Evolutionary conservation across 1,284 basidiomycete species (phyloP), one percentile per base, ranked within the genome.

Genomic region (Tilletiaria anomala): DNA sequence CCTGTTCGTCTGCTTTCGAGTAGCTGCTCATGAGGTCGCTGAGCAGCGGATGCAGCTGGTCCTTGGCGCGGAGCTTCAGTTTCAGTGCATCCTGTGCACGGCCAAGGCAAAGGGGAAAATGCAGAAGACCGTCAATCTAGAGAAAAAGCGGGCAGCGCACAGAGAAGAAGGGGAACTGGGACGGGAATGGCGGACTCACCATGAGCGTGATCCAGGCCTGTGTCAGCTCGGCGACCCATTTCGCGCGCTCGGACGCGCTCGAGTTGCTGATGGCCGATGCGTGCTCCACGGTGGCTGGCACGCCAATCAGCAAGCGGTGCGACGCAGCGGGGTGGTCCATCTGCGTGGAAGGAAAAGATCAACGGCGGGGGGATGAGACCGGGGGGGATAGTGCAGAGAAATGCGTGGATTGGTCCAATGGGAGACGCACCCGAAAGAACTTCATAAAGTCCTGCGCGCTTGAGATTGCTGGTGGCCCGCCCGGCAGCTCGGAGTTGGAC

Each of bases 141-240:
- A n/a, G n/a, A n/a, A n/a, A n/a, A n/a, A n/a, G n/a, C n/a, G n/a
- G n/a, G n/a, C n/a, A n/a, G n/a, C n/a, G n/a, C n/a, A n/a, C n/a
- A n/a, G n/a, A n/a, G n/a, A n/a, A n/a, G n/a, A n/a, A n/a, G n/a
- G n/a, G n/a, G n/a, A n/a, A n/a, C n/a, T n/a, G n/a, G n/a, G n/a
- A n/a, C n/a, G n/a, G n/a, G n/a, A n/a, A n/a, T n/a, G n/a, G n/a
- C n/a, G n/a, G n/a, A n/a, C n/a, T n/a, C n/a, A n/a, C n/a, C 85
- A 96, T 94, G 54, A 97, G 89, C 0, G 91, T 96, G 58, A 97
- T 97, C 56, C 96, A 97, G 61, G 42, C 68, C 72, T 93, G 86
- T 0, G 93, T 97, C 3, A 89, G 94, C 68, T 96, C 88, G 4
- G 91, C 91, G n/a, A 97, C 87, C 80, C 84, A 87, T 69, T 94